Evolutionary conservation across 768 basidiomycete species (phyloP), one percentile per base, ranked within the genome.

Genomic region (Megacollybia marginata): DNA sequence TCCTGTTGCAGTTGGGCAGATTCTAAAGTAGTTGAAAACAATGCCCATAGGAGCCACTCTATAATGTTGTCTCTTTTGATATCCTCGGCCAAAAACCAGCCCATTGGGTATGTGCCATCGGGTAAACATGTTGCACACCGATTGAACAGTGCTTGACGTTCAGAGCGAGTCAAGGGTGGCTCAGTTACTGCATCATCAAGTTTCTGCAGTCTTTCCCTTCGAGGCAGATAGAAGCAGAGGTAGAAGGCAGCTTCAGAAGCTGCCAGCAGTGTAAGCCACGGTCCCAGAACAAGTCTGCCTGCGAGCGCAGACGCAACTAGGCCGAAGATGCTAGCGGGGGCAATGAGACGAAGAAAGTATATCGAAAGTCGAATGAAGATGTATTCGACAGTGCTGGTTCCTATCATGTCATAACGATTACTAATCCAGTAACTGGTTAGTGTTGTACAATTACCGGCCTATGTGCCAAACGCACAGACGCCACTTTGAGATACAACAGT

Each of bases 11-110:
- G 52, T 18, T 54, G 48, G 4, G 54, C 43, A 9, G 65, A 57
- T 5, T 65, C 57, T 28, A 62, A 57, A 5, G 70, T 63, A 3
- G 68, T 61, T 1, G 73, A 73, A 58, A 83, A 85, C 19, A 85
- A 52, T 0, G 80, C 76, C 82, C 82, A 85, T 6, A 80, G 66
- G n/a, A 85, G 59, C 83, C 82, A 85, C 43, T 82, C 79, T 5
- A 67, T 44, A 36, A 76, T 62, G 52, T 85, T 82, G 15, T 74
- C 69, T 16, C 70, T 70, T 46, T 65, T 69, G 18, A 7, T 40
- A 23, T 62, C 47, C 1, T 63, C 44, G 5, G 64, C 65, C 7
- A 70, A 59, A 60, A 85, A 84, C 81, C 83, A 86, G 23, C 75
- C 77, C 2, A 68, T 67, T 1, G 71, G 66, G 36, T 68, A 65